These are phyloP conservation scores for Amniculicola lignicola DNA, from an alignment of 495 filamentous ascomycete species.

Conservation along the genomic window DNA sequence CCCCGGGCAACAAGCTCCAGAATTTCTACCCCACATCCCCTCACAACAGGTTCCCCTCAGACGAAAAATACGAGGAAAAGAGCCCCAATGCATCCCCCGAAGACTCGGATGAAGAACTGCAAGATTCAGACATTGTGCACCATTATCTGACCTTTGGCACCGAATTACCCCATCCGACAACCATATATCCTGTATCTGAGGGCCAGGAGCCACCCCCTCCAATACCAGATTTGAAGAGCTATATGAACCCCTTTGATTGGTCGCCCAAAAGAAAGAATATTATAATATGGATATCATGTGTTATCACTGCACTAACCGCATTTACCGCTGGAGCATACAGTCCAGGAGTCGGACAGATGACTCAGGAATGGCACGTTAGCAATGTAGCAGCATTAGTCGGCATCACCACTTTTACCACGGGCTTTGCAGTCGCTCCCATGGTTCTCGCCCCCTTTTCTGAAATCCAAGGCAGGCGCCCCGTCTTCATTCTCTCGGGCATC, in stretches of 20 bases:
- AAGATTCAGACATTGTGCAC: constrained; percentile 50
- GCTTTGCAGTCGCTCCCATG: constrained; percentile 87
- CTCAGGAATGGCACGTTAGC: constrained; percentile 59
- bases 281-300: constrained; percentile 71
- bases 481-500: constrained; percentile 71
- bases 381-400: constrained; percentile 66
- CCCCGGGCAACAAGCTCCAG: background rate
- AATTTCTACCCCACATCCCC: constrained; percentile 11
- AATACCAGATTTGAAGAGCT: constrained; percentile 63
- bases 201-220: constrained; percentile 48
- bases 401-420: constrained; percentile 77
- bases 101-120: constrained; percentile 6
- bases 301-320: constrained; percentile 72
- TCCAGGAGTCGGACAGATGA: constrained; percentile 61
- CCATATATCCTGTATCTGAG: constrained; percentile 40
- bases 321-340: constrained; percentile 82
- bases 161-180: constrained; percentile 56
- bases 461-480: constrained; percentile 73
- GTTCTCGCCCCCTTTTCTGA: constrained; percentile 86
- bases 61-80: constrained; percentile 21
- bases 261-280: constrained; percentile 62
- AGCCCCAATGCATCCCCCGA: constrained; percentile 2
- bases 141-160: constrained; percentile 75
- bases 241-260: constrained; percentile 73
- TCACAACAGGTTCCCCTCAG: background rate